phyloP scores from a whole-genome alignment of 192 early-diverging fungal genomes.

The Spizellomyces sp. region DNA sequence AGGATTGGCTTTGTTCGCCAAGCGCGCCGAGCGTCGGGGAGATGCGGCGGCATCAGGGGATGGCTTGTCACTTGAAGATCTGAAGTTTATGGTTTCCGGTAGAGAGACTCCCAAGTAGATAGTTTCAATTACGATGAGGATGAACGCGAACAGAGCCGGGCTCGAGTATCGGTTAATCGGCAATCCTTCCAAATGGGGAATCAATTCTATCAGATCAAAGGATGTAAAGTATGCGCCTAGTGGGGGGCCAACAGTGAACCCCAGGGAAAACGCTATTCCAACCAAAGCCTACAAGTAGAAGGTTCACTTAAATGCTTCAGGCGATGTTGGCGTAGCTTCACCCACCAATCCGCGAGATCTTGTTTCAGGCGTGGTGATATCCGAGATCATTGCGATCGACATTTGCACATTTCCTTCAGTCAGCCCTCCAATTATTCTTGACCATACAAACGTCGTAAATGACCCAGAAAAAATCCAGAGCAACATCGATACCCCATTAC shows the following conservation, averaged over 20 bases:
- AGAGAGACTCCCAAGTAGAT: slow-evolving; percentile 72
- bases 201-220: slow-evolving; percentile 44
- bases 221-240: slow-evolving; percentile 67
- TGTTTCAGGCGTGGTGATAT: slow-evolving; percentile 78
- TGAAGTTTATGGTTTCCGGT: slow-evolving; percentile 72
- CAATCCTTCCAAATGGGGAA: slow-evolving; percentile 38
- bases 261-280: slow-evolving; percentile 94
- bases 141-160: slow-evolving; percentile 85
- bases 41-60: neutral
- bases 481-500: slow-evolving; percentile 84
- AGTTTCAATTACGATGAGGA: slow-evolving; percentile 79
- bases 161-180: slow-evolving; percentile 78
- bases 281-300: slow-evolving; percentile 72
- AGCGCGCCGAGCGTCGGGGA: neutral
- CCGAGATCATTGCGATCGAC: slow-evolving; percentile 92
- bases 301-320: neutral
- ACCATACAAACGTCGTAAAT: slow-evolving; percentile 82
- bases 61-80: slow-evolving; percentile 13
- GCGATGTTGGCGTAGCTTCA: neutral
- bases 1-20: neutral
- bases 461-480: slow-evolving; percentile 89
- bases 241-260: slow-evolving; percentile 94
- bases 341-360: slow-evolving; percentile 80
- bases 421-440: slow-evolving; percentile 87
- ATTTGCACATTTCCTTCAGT: slow-evolving; percentile 99